A percentile compares a stretch with the other conserved stretches of the same genome.
Evolutionary conservation across 495 filamentous ascomycete species (phyloP).

Genomic region (Talaromyces ruber): DNA sequence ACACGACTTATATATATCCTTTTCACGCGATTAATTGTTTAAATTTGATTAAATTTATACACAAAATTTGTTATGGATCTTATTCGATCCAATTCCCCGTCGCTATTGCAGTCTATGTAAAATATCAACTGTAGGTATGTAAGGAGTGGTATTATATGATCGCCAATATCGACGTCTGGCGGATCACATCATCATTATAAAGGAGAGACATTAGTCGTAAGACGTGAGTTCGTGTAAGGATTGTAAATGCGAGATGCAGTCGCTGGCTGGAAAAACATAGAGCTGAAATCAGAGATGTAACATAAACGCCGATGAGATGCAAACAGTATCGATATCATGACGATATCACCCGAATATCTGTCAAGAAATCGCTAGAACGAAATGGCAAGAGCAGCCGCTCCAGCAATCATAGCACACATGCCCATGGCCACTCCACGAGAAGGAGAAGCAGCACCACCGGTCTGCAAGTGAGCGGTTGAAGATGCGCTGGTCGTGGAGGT

Average conservation of each 20-base stretch:
- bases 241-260: background rate
- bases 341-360: background rate
- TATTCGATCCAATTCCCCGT: background rate
- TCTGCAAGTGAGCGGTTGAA: constrained; percentile 33
- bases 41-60: background rate
- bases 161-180: background rate
- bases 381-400: constrained; percentile 27
- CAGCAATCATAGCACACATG: constrained; percentile 35
- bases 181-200: background rate
- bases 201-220: background rate
- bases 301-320: background rate
- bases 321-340: background rate
- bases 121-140: background rate
- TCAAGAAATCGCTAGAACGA: background rate
- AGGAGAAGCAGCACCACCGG: constrained; percentile 22
- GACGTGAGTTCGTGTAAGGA: constrained; percentile 1
- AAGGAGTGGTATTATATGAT: background rate
- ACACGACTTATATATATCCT: constrained; percentile 1
- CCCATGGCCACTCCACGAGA: constrained; percentile 25
- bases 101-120: background rate
- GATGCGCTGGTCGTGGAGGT: constrained; percentile 14
- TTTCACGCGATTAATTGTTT: background rate
- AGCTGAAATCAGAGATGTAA: background rate
- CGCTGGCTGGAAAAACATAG: background rate
- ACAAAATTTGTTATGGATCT: background rate